A percentile compares a stretch with the other conserved stretches of the same genome.
phyloP scores from a whole-genome alignment of 2,329 filamentous ascomycete species.

The Fusarium anguioides region DNA sequence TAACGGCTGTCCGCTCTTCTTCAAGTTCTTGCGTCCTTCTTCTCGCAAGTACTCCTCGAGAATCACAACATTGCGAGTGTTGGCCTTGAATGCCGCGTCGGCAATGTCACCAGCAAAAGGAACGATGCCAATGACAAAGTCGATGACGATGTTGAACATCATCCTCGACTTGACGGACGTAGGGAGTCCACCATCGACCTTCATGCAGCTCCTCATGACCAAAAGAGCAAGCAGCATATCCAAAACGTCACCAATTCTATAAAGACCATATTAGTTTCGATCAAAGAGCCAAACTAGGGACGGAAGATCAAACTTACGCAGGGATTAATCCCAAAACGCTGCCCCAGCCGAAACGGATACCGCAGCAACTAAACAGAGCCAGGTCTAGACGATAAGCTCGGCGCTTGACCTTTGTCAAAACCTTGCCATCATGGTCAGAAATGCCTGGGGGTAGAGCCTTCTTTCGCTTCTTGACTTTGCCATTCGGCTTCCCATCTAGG shows the following conservation, averaged over 20 bases:
- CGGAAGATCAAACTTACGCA: slow-evolving; percentile 65
- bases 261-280: slow-evolving; percentile 30
- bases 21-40: slow-evolving; percentile 70
- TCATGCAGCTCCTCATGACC: slow-evolving; percentile 77
- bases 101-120: slow-evolving; percentile 81
- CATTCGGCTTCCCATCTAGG: slow-evolving; percentile 70
- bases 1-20: slow-evolving; percentile 58
- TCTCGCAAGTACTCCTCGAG: slow-evolving; percentile 75
- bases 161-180: slow-evolving; percentile 72
- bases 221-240: slow-evolving; percentile 80
- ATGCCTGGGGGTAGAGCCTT: slow-evolving; percentile 87
- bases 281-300: not conserved
- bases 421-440: slow-evolving; percentile 80
- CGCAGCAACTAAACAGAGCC: slow-evolving; percentile 82
- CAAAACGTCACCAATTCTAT: slow-evolving; percentile 77
- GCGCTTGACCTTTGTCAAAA: slow-evolving; percentile 87
- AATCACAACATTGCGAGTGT: slow-evolving; percentile 78
- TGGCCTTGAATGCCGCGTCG: slow-evolving; percentile 79
- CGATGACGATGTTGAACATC: slow-evolving; percentile 81
- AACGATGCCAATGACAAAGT: slow-evolving; percentile 79
- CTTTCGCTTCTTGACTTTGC: slow-evolving; percentile 83
- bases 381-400: slow-evolving; percentile 88
- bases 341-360: slow-evolving; percentile 89
- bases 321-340: slow-evolving; percentile 87
- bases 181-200: slow-evolving; percentile 82